A percentile compares a stretch with the other conserved stretches of the same genome.
Evolutionary conservation across 1,139 yeast genomes (phyloP).

Genomic region (Geotrichum fermentans): DNA sequence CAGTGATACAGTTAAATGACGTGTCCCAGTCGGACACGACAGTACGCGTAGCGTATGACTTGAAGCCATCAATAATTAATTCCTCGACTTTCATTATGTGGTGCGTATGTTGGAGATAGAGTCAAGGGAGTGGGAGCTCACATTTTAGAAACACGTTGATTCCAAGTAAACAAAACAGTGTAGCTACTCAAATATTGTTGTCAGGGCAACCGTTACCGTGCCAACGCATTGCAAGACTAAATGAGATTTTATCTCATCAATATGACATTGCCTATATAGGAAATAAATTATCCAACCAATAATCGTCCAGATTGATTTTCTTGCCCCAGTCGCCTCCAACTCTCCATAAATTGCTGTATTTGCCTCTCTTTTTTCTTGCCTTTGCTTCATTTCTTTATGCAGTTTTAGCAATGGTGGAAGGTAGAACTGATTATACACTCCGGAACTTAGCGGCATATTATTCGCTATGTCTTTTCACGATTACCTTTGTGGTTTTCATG

Average conservation of each 20-base stretch:
- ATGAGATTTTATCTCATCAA: slow-evolving; percentile 13
- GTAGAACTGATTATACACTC: slow-evolving; percentile 16
- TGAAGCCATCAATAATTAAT: slow-evolving; percentile 93
- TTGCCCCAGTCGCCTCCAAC: background rate
- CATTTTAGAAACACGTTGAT: background rate
- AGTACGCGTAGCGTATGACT: slow-evolving; percentile 94
- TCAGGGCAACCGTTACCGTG: slow-evolving; percentile 2
- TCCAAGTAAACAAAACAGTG: slow-evolving; percentile 1
- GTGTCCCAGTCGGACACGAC: slow-evolving; percentile 94
- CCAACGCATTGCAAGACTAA: background rate
- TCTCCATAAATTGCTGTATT: background rate
- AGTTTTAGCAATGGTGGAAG: slow-evolving; percentile 4
- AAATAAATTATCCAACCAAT: background rate
- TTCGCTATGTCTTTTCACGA: slow-evolving; percentile 46
- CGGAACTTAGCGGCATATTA: slow-evolving; percentile 30
- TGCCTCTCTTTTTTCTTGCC: slow-evolving; percentile 2
- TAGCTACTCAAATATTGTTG: background rate
- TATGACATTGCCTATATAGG: slow-evolving; percentile 8
- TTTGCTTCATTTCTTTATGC: background rate
- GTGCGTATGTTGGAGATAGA: background rate
- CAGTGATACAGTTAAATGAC: slow-evolving; percentile 95
- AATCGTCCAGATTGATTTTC: background rate
- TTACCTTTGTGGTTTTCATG: slow-evolving; percentile 61
- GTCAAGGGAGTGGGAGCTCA: background rate
- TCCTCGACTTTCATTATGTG: slow-evolving; percentile 82